These are phyloP conservation scores for Ceratobasidium sp. DNA, from an alignment of 1,284 basidiomycete genomes.

Conservation along the genomic window DNA sequence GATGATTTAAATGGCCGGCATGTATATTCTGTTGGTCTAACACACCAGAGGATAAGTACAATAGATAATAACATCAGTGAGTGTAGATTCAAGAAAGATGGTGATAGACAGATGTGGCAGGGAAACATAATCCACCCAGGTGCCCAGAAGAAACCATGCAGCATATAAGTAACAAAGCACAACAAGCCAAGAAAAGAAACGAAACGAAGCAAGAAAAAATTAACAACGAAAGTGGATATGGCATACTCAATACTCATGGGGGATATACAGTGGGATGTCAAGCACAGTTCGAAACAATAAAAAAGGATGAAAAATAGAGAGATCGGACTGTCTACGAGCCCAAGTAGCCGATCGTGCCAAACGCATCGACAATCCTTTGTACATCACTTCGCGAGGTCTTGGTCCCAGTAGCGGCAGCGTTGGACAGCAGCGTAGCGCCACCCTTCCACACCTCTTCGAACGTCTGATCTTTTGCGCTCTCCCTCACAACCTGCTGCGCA, in stretches of 20 bases:
- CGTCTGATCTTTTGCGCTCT: constrained; percentile 58
- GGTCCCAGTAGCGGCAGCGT: constrained; percentile 41
- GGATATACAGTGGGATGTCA: constrained; percentile 2
- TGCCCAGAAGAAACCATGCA: background rate
- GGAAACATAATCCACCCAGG: constrained; percentile 15
- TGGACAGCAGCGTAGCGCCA: constrained; percentile 49
- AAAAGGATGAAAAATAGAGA: background rate
- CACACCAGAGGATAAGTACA: too few species aligned
- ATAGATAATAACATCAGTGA: too few species aligned
- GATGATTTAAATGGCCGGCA: too few species aligned
- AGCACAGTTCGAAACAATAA: constrained; percentile 11
- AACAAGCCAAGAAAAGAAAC: background rate
- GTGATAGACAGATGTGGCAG: background rate
- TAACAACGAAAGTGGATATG: constrained; percentile 1
- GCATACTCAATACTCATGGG: background rate
- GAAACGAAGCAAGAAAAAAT: background rate
- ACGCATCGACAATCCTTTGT: constrained; percentile 39
- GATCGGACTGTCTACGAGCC: constrained; percentile 19
- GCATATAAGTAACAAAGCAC: background rate
- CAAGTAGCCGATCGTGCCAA: constrained; percentile 44
- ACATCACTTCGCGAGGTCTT: constrained; percentile 41
- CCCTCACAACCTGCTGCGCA: constrained; percentile 62
- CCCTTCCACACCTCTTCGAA: constrained; percentile 66
- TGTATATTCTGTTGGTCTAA: too few species aligned
- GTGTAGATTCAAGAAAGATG: too few species aligned